Conservation (phyloP, 2,329 filamentous ascomycete genomes). For the Cercospora canescens region DNA sequence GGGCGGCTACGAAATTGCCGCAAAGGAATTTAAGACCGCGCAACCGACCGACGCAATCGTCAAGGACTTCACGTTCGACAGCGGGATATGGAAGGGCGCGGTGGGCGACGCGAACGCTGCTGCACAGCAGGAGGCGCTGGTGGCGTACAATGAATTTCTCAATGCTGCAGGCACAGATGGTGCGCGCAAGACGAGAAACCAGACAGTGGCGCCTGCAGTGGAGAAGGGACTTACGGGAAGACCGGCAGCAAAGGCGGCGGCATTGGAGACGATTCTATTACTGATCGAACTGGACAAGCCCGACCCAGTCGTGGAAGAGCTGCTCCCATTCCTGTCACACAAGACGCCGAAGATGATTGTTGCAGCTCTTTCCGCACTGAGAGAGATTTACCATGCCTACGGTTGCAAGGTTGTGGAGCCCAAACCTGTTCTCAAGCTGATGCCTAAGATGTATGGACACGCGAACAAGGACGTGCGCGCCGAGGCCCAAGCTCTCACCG, state of each 20-base stretch:
- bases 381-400: slow-evolving; percentile 86
- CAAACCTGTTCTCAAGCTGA: slow-evolving; percentile 81
- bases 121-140: slow-evolving; percentile 89
- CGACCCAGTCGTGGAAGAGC: slow-evolving; percentile 83
- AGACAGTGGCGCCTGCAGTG: slow-evolving; percentile 75
- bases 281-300: slow-evolving; percentile 88
- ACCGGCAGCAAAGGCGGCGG: slow-evolving; percentile 82
- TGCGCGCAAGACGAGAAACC: slow-evolving; percentile 64
- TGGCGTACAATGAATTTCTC: slow-evolving; percentile 84
- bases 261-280: slow-evolving; percentile 81
- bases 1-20: slow-evolving; percentile 87
- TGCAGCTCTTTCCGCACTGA: slow-evolving; percentile 72
- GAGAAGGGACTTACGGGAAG: slow-evolving; percentile 93
- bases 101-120: slow-evolving; percentile 95
- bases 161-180: slow-evolving; percentile 84
- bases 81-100: slow-evolving; percentile 85
- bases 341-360: slow-evolving; percentile 90
- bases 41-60: slow-evolving; percentile 85
- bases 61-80: slow-evolving; percentile 81
- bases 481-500: slow-evolving; percentile 85
- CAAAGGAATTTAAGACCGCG: slow-evolving; percentile 80
- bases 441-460: slow-evolving; percentile 91
- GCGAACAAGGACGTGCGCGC: slow-evolving; percentile 98
- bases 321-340: slow-evolving; percentile 78
- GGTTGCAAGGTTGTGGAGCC: slow-evolving; percentile 93